Conservation (phyloP, 129 eudicot genomes). For the Scalesia atractyloides region DNA sequence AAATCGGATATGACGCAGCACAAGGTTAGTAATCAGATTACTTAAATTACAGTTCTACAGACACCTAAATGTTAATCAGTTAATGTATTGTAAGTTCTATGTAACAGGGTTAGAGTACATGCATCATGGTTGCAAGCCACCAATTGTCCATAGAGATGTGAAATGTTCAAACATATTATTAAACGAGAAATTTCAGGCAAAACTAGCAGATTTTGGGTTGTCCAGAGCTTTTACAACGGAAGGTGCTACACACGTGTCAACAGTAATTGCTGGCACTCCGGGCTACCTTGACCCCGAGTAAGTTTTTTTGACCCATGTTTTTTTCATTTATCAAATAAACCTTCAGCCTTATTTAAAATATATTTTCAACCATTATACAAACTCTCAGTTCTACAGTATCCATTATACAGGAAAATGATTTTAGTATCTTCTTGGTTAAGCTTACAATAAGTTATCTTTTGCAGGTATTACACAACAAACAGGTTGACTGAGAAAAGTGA, state of each 20-base stretch:
- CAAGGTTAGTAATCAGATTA: constrained; percentile 35
- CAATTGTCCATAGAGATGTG: constrained; percentile 41
- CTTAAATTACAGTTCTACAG: background rate
- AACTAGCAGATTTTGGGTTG: constrained; percentile 58
- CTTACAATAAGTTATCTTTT: background rate
- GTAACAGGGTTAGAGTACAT: constrained; percentile 49
- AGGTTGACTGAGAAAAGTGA: constrained; percentile 41
- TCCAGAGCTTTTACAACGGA: constrained; percentile 39
- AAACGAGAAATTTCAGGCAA: constrained; percentile 29
- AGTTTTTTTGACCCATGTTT: no score
- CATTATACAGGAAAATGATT: background rate
- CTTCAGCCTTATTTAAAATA: no score
- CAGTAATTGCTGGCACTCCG: constrained; percentile 30
- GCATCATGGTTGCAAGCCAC: constrained; percentile 50
- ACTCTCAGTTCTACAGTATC: background rate
- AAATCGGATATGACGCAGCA: constrained; percentile 47
- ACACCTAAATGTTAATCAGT: background rate
- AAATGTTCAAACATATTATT: constrained; percentile 37
- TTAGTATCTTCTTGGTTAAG: background rate
- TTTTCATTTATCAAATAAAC: no score
- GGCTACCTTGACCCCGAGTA: constrained; percentile 50
- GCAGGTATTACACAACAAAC: constrained; percentile 35
- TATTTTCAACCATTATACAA: background rate
- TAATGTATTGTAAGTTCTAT: background rate
- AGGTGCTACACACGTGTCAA: constrained; percentile 33